These are phyloP conservation scores for Cercospora sojina DNA, from an alignment of 2,329 filamentous ascomycete species.

Conservation along the genomic window DNA sequence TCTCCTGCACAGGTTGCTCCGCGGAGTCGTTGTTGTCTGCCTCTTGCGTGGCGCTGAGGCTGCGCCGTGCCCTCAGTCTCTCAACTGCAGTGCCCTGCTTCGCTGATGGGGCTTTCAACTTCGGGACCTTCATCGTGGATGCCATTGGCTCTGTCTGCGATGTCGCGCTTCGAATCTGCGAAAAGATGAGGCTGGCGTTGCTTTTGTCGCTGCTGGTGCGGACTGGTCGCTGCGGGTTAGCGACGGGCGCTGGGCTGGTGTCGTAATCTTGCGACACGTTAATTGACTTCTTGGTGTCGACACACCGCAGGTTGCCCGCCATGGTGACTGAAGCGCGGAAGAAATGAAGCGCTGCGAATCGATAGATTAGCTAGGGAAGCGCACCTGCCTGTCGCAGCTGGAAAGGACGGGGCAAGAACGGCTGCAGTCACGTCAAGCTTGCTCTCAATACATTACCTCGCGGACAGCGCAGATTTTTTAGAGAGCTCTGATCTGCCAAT, in stretches of 20 bases:
- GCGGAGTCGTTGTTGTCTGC: background rate
- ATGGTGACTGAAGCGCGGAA: slow-evolving; percentile 7
- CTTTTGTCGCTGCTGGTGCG: slow-evolving; percentile 7
- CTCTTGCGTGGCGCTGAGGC: background rate
- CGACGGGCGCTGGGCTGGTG: background rate
- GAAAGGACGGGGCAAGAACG: slow-evolving; percentile 1
- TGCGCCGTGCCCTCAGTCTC: background rate
- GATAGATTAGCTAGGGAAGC: background rate
- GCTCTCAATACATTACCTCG: background rate
- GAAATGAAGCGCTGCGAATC: slow-evolving; percentile 6
- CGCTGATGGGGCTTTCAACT: background rate
- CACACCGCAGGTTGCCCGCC: slow-evolving; percentile 17
- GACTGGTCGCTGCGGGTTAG: background rate
- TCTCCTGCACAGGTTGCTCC: background rate
- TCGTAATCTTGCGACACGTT: slow-evolving; percentile 27
- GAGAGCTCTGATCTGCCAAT: background rate
- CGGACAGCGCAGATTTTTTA: background rate
- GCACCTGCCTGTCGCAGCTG: background rate
- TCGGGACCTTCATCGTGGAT: background rate
- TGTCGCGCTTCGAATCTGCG: background rate
- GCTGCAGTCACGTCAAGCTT: background rate
- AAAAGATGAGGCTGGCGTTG: background rate
- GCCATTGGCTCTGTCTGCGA: slow-evolving; percentile 4
- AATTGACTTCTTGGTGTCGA: slow-evolving; percentile 21
- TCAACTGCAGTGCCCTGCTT: background rate